Conservation (phyloP, 2,329 filamentous ascomycete genomes). For the Didymella sp. region DNA sequence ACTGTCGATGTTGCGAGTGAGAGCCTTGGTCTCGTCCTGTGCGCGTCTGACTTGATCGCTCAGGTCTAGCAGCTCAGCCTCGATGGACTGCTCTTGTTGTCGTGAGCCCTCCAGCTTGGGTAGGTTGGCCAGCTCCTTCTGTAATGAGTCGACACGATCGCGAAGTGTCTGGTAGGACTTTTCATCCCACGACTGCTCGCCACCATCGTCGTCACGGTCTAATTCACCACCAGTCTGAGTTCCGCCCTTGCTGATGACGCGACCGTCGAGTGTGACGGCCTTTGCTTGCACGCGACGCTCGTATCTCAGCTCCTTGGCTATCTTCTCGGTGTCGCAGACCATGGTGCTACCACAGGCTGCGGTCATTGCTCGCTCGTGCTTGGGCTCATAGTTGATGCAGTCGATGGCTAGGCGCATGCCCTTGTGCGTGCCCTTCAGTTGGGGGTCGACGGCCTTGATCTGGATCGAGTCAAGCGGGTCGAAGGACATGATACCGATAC, state of each 20-base stretch:
- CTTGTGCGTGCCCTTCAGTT: conserved; percentile 85
- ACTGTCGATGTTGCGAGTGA: conserved; percentile 83
- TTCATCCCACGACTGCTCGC: conserved; percentile 86
- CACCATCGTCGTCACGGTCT: conserved; percentile 67
- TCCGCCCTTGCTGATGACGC: conserved; percentile 94
- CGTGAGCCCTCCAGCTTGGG: conserved; percentile 79
- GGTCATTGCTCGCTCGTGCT: conserved; percentile 88
- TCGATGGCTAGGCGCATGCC: conserved; percentile 90
- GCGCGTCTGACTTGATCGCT: conserved; percentile 76
- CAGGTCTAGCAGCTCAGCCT: conserved; percentile 79
- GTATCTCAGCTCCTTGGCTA: conserved; percentile 90
- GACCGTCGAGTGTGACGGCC: conserved; percentile 93
- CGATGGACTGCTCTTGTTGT: conserved; percentile 79
- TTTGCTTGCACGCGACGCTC: conserved; percentile 86
- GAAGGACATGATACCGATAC: conserved; percentile 87
- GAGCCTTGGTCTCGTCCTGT: conserved; percentile 76
- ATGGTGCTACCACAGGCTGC: conserved; percentile 96
- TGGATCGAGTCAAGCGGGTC: conserved; percentile 98
- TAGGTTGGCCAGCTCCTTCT: conserved; percentile 78
- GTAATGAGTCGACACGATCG: conserved; percentile 75
- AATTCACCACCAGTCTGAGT: conserved; percentile 95
- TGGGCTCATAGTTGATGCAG: conserved; percentile 90
- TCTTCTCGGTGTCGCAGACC: conserved; percentile 85
- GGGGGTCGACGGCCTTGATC: conserved; percentile 87
- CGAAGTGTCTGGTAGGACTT: conserved; percentile 86